phyloP scores from a whole-genome alignment of 352 stramenopile species.

The Globisporangium radiosum region DNA sequence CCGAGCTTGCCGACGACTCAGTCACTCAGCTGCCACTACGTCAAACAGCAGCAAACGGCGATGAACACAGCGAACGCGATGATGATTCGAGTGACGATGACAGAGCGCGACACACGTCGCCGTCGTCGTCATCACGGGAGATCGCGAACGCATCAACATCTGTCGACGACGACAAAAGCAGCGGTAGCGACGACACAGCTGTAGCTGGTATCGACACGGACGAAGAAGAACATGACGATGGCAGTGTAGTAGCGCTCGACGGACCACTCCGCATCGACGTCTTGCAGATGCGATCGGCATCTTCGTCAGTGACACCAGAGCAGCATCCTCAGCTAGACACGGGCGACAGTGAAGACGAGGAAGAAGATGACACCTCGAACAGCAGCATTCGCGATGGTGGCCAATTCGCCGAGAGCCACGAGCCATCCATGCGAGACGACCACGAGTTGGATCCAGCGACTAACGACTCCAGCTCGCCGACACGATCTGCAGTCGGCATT shows the following conservation, averaged over 20 bases:
- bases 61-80: background rate
- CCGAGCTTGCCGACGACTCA: background rate
- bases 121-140: background rate
- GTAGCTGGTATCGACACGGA: no score
- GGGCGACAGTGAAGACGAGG: slow-evolving; percentile 1
- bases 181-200: background rate
- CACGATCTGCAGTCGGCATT: no score
- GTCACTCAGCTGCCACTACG: background rate
- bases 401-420: no score
- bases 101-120: background rate
- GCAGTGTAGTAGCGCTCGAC: background rate
- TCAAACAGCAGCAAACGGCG: background rate
- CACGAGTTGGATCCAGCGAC: background rate
- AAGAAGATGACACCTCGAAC: background rate
- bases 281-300: background rate
- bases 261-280: background rate
- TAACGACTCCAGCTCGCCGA: background rate
- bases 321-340: background rate
- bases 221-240: background rate
- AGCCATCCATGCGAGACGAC: background rate
- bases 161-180: background rate
- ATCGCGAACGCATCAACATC: background rate
- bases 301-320: background rate
- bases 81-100: background rate
- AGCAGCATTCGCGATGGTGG: no score